Base-by-base conservation (phyloP, 2,329 filamentous ascomycete species). In the Aureobasidium musti region DNA sequence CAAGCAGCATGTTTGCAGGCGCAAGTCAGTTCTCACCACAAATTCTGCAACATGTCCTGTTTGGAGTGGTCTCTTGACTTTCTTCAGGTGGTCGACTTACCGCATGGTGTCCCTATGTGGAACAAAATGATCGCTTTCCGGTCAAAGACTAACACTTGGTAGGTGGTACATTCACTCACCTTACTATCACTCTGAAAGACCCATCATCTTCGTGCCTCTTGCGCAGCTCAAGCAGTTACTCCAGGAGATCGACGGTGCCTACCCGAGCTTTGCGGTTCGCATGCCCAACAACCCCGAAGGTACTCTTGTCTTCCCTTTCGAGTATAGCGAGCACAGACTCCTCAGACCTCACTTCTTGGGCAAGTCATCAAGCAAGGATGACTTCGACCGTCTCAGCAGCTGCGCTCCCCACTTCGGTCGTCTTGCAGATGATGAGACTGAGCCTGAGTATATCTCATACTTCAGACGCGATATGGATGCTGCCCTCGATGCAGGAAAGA, bases 271-370 rank as follows among this genome's bases (percentile, higher is more conserved):
- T 6, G 72, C 76, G 0, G 79, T 94, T 17, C 76, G 75, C 1
- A 85, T 96, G 54, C 90, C 89, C 0, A 66, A 72, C 1, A 80
- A 83, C 0, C 76, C 78, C 5, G 80, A 81, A 14, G 77, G 82
- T 5, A 78, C 81, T 19, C 89, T 95, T 67, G 76, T 84, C 50
- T 76, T 89, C 67, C 78, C 78, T 11, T 95, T 96, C 73, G 79
- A 78, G 7, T 92, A 94, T 72, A 82, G 82, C 0, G 73, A 85
- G 35, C 82, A 85, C 39, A 82, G 82, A 3, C 85, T 83, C 5
- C 87, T 88, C 5, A 81, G 83, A 8, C 92, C 92, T 4, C 84
- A 86, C 49, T 93, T 87, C 72, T 79, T 95, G 5, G 87, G 88
- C 2, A 82, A 80, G 47, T 86, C 84, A 1, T 77, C 73, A 17